Conservation (phyloP, 306 rosid genomes). For the Cucurbita argyrosperma region DNA sequence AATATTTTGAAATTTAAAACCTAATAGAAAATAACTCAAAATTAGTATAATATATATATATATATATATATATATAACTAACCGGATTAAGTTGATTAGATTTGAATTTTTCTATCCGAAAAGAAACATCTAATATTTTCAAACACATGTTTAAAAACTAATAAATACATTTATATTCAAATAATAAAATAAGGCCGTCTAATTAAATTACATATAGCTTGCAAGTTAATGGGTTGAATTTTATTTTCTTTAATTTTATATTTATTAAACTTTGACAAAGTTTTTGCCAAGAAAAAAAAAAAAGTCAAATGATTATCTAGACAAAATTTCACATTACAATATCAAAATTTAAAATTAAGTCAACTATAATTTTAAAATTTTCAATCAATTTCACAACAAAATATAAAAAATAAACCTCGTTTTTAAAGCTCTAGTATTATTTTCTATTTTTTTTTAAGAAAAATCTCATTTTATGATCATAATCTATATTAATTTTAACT, state of each 20-base stretch:
- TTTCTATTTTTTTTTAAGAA: background rate
- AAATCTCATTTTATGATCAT: background rate
- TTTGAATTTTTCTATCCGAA: no score
- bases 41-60: no score
- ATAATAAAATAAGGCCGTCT: background rate
- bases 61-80: no score
- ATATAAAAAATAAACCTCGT: background rate
- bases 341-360: background rate
- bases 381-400: background rate
- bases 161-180: background rate
- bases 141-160: no score
- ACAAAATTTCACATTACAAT: background rate
- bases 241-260: background rate
- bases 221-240: conserved; percentile 1
- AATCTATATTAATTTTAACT: background rate
- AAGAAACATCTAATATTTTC: no score
- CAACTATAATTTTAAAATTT: background rate
- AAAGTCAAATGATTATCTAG: background rate
- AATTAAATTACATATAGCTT: background rate
- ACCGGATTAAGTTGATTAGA: background rate
- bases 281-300: background rate
- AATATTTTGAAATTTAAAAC: no score
- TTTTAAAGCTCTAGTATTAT: background rate
- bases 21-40: no score
- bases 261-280: background rate